These are phyloP conservation scores for Pilatotrama ljubarskyi DNA, from an alignment of 768 basidiomycete genomes.

Conservation along the genomic window DNA sequence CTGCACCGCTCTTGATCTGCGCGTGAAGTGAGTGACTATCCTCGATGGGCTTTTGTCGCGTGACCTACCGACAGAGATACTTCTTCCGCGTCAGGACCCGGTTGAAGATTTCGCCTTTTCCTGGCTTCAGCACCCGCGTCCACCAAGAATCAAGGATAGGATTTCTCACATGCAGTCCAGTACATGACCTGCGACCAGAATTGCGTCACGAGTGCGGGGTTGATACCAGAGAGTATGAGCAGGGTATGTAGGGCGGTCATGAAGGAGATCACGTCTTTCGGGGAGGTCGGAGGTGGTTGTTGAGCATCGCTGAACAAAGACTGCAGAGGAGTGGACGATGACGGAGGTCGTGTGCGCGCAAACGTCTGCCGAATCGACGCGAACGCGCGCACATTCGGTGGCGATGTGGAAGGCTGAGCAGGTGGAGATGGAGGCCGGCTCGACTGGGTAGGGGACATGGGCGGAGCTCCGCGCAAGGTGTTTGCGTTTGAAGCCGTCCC, in stretches of 20 bases:
- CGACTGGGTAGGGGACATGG: slow-evolving; percentile 50
- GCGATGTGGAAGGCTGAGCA: slow-evolving; percentile 43
- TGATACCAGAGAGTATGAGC: slow-evolving; percentile 83
- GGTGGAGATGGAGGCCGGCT: slow-evolving; percentile 55
- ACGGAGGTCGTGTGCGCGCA: slow-evolving; percentile 48
- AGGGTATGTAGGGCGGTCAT: slow-evolving; percentile 85
- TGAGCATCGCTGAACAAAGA: slow-evolving; percentile 42
- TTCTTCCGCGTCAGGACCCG: slow-evolving; percentile 89
- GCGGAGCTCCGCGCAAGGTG: slow-evolving; percentile 35
- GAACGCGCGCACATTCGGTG: slow-evolving; percentile 49
- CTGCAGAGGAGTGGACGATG: slow-evolving; percentile 48
- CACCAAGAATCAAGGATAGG: neutral
- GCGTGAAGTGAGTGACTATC: neutral
- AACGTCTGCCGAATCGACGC: slow-evolving; percentile 71
- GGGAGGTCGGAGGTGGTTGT: slow-evolving; percentile 37
- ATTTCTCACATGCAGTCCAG: slow-evolving; percentile 88
- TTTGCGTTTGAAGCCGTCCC: slow-evolving; percentile 7
- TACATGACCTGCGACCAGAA: slow-evolving; percentile 98
- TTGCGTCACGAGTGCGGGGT: slow-evolving; percentile 85
- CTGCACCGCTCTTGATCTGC: slow-evolving; percentile 82
- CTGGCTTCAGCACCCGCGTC: slow-evolving; percentile 4
- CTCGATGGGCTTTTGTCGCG: neutral
- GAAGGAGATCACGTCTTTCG: slow-evolving; percentile 67
- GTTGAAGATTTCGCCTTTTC: slow-evolving; percentile 79
- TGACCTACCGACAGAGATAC: slow-evolving; percentile 80